Evolutionary conservation across 1,284 basidiomycete species (phyloP), one percentile per base, ranked within the genome.

Genomic region (Cutaneotrichosporon sp.): DNA sequence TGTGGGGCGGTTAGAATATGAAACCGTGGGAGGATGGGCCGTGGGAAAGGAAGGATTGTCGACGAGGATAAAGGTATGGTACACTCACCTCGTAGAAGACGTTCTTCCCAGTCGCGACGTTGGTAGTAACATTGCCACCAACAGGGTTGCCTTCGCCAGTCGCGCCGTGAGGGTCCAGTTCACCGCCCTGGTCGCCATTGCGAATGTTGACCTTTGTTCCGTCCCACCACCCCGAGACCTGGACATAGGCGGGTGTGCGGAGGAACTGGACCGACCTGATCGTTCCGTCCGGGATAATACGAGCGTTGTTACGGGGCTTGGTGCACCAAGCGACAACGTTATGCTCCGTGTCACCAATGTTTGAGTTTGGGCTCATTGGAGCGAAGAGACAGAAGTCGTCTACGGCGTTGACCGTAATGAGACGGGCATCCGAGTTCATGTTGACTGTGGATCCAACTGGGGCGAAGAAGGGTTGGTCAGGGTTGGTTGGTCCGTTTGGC

Each of bases 61-160:
- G 42, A n/a, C 18, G 1, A 8, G 42, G 18, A 36, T 36, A 26
- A 26, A 26, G 3, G 26, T 26, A 1, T 18, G 42, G 18, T 18
- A 22, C 21, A 59, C 62, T 58, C 72, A 83, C 82, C 70, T 84
- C 75, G 79, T 84, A 84, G 64, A 77, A 58, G 30, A 57, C 57
- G 32, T 56, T 49, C 18, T 51, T 50, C 57, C 63, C 65, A 22
- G 56, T 62, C 18, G 58, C 56, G 50, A 53, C 40, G 58, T 62
- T 62, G 63, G 82, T 80, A 49, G 83, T 84, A 61, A 84, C 83
- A 71, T 84, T 84, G 50, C 83, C 84, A 58, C 84, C 84, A 61
- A 83, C 75, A 47, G 84, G 84, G 80, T 85, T 85, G 57, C 83
- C 84, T 70, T 77, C 71, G 69, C 74, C 76, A 36, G 74, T 77